These are phyloP conservation scores for Prinsepia uniflora DNA, from an alignment of 306 rosid species.

Conservation along the genomic window DNA sequence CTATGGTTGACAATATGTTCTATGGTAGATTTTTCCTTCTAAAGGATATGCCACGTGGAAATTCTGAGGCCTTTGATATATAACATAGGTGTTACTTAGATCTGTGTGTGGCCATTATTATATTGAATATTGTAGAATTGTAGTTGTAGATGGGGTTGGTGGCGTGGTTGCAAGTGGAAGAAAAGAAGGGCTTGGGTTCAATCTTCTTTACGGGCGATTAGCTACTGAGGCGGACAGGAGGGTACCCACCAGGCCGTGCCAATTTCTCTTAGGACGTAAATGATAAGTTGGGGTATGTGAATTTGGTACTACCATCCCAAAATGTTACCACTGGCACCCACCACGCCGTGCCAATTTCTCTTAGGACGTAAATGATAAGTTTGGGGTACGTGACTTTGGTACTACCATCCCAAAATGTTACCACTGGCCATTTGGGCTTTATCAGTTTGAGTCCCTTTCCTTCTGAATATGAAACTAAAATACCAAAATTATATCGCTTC, in stretches of 20 bases:
- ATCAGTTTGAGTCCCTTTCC: not conserved
- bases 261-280: not conserved
- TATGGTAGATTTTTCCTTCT: too few species aligned
- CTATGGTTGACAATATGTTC: too few species aligned
- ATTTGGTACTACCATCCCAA: not conserved
- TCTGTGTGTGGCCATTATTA: too few species aligned
- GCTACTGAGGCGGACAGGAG: too few species aligned
- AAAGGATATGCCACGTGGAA: not conserved
- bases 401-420: not conserved
- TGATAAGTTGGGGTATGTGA: conserved; percentile 3
- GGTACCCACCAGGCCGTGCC: too few species aligned
- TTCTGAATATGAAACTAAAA: too few species aligned
- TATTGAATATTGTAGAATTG: not conserved
- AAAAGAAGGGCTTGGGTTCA: not conserved
- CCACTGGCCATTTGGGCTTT: not conserved
- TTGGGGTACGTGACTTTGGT: conserved; percentile 8
- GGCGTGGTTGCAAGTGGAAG: conserved; percentile 7
- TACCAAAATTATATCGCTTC: too few species aligned
- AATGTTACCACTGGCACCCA: not conserved
- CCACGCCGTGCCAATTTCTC: too few species aligned
- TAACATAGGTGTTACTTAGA: not conserved
- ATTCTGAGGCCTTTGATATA: not conserved
- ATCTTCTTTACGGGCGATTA: too few species aligned
- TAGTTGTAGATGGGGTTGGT: conserved; percentile 10
- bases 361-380: not conserved